Base-by-base conservation (phyloP, 352 stramenopile species). In the Pythium rhizo-oryzae region DNA sequence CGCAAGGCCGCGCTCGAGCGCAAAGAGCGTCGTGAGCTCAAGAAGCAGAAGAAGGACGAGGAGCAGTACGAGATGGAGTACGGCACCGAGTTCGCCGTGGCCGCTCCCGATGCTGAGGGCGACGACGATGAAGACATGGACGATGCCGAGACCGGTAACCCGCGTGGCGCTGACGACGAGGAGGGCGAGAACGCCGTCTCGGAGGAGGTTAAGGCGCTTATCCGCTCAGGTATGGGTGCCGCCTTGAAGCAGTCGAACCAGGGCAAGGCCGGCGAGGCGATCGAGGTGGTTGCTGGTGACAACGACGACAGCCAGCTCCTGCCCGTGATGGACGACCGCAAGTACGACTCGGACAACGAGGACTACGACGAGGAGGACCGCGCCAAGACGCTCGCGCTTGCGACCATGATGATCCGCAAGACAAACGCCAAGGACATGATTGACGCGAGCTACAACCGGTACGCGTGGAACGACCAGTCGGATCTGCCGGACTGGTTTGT, bases 381-480 rank as follows among this genome's bases (percentile, higher is more conserved):
- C n/a, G 92, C 96, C 0, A 85, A 97, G 61, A 98, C 94, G 5
- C 79, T 99, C n/a, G 97, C 97, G 4, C 71, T 99, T 11, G 98
- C 96, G 15, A 98, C 95, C 13, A 98, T 99, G 97, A 99, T 99
- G 93, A 85, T 99, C 11, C 89, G 98, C 39, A 93, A 97, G 63
- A 97, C 87, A 0, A 99, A 99, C 64, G 96, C 97, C 9, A 99
- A 99, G 75, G 96, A 98, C 25, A 72, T 99, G 59, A 94, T 99
- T 7, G 98, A 99, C 74, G 91, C 97, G 2, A 99, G 92, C 28
- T 99, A 99, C 91, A 99, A 99, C 78, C 94, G 98, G 0, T 99
- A 98, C 75, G 93, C 97, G 6, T 99, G 98, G 97, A 99, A 99
- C 75, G 98, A 99, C 80, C 88, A 95, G 1, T 54, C 84, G 11